Evolutionary conservation across 805 yeast genomes (phyloP).

Genomic region (Maudiozyma bulderi): DNA sequence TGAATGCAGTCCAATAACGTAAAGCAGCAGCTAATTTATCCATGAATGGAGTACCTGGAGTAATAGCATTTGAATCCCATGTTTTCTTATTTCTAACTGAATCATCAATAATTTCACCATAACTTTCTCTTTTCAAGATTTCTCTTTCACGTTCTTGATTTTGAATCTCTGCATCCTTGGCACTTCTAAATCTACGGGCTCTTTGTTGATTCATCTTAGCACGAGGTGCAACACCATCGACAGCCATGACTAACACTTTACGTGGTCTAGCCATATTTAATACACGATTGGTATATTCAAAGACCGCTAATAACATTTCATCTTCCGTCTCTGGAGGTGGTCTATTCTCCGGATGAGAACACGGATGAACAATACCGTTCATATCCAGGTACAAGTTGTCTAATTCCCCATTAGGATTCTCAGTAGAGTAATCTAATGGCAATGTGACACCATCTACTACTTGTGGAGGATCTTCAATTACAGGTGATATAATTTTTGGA

Average conservation of each 20-base stretch:
- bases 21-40: conserved; percentile 72
- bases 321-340: conserved; percentile 96
- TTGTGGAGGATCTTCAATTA: conserved; percentile 59
- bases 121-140: conserved; percentile 23
- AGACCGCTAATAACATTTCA: conserved; percentile 91
- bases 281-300: conserved; percentile 86
- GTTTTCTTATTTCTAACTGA: conserved; percentile 62
- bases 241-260: conserved; percentile 86
- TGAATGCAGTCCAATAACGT: conserved; percentile 87
- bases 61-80: conserved; percentile 94
- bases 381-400: conserved; percentile 91
- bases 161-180: conserved; percentile 78
- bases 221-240: conserved; percentile 98
- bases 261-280: conserved; percentile 91
- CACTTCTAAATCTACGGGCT: conserved; percentile 85
- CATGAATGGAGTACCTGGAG: conserved; percentile 99
- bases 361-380: conserved; percentile 99
- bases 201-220: conserved; percentile 98
- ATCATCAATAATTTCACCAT: conserved; percentile 64
- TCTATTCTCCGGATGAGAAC: conserved; percentile 94
- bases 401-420: conserved; percentile 92
- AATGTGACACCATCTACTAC: conserved; percentile 50
- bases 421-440: conserved; percentile 58
- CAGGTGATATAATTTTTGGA: conserved; percentile 90
- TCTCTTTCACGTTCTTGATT: conserved; percentile 55